A percentile compares a stretch with the other conserved stretches of the same genome.
Conservation (phyloP, 2,329 filamentous ascomycete species). For the Clonostachys sp. region DNA sequence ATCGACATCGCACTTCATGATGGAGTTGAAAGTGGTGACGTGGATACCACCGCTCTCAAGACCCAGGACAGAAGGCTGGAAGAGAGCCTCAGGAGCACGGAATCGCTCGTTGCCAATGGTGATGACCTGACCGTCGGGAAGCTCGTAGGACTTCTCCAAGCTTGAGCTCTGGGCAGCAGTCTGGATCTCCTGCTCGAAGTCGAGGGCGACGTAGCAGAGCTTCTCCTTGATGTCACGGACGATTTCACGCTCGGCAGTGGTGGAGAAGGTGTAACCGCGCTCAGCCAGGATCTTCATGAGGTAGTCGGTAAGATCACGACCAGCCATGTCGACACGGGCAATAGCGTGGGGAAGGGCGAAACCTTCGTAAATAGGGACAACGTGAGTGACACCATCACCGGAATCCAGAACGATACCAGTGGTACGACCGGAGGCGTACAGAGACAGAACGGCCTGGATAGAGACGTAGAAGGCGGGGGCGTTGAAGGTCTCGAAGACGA, state of each 20-base stretch:
- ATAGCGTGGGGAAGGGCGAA: conserved; percentile 99
- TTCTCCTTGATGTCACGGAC: conserved; percentile 99
- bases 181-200: conserved; percentile 99
- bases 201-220: conserved; percentile 99
- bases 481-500: conserved; percentile 99
- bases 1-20: conserved; percentile 99
- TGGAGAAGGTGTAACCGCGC: conserved; percentile 99
- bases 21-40: conserved; percentile 99
- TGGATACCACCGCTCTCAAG: conserved; percentile 98
- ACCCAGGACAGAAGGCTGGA: conserved; percentile 97
- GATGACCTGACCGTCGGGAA: conserved; percentile 99
- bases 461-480: conserved; percentile 99
- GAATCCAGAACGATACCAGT: conserved; percentile 99
- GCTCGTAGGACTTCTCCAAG: conserved; percentile 99
- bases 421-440: conserved; percentile 99
- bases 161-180: conserved; percentile 97
- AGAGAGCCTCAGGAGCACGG: conserved; percentile 98
- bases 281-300: conserved; percentile 99
- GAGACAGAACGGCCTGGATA: conserved; percentile 97
- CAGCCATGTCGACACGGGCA: conserved; percentile 99
- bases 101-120: conserved; percentile 99
- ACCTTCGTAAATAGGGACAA: conserved; percentile 99
- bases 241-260: conserved; percentile 99
- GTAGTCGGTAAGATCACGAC: conserved; percentile 99
- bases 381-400: conserved; percentile 99